These are phyloP conservation scores for Neurospora sp. DNA, from an alignment of 495 filamentous ascomycete genomes.

Conservation along the genomic window DNA sequence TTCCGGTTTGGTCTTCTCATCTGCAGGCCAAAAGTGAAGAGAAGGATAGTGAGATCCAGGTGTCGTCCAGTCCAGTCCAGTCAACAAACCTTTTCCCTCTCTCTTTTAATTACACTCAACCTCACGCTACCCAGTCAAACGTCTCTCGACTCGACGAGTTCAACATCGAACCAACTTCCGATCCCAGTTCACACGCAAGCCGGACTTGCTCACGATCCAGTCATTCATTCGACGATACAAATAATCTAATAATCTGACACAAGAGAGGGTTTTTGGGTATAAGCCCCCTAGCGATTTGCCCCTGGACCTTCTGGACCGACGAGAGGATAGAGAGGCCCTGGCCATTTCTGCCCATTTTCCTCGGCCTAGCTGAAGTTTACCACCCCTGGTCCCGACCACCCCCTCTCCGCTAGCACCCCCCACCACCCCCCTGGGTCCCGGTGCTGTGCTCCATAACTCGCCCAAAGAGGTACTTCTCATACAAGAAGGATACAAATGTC, in stretches of 20 bases:
- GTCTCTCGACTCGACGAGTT: conserved; percentile 7
- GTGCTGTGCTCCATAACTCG: conserved; percentile 12
- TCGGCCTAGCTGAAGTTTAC: conserved; percentile 32
- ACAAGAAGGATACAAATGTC: conserved; percentile 48
- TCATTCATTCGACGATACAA: conserved; percentile 35
- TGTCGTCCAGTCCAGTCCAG: conserved; percentile 33
- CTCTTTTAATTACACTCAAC: conserved; percentile 26
- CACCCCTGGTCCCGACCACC: conserved; percentile 18
- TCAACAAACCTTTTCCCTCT: conserved; percentile 22
- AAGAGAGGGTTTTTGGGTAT: conserved; percentile 14
- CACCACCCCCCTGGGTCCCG: conserved; percentile 10
- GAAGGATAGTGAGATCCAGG: conserved; percentile 31
- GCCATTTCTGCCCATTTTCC: conserved; percentile 40
- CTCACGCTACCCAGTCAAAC: conserved; percentile 27
- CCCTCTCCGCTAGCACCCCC: conserved; percentile 25
- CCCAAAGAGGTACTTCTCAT: conserved; percentile 31
- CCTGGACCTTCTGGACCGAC: conserved; percentile 27
- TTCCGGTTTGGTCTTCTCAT: conserved; percentile 18
- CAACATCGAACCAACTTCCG: conserved; percentile 7
- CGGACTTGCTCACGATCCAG: conserved; percentile 43
- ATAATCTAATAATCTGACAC: conserved; percentile 35
- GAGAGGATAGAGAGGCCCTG: conserved; percentile 24
- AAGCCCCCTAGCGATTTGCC: conserved; percentile 15
- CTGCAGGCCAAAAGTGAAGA: conserved; percentile 24
- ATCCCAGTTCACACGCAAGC: conserved; percentile 36